Evolutionary conservation across 495 filamentous ascomycete species (phyloP), one percentile per base, ranked within the genome.

Genomic region (Lentithecium fluviatile): DNA sequence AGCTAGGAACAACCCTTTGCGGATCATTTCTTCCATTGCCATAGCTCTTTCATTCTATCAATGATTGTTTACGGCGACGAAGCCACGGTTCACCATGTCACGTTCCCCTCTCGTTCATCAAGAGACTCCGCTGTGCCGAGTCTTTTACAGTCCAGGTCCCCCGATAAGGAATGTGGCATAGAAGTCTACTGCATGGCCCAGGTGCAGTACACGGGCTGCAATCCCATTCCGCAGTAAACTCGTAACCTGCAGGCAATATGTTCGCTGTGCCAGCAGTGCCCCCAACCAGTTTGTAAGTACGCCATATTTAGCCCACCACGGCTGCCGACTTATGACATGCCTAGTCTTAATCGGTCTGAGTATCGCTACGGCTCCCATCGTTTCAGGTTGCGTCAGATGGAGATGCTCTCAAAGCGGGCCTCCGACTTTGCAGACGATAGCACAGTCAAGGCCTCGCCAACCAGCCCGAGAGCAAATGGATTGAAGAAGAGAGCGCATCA

Each of bases 341-440:
- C 26, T 46, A 59, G 56, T 23, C 34, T 59, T 45, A 45, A 51
- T 43, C 45, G 32, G 6, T 59, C 56, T 5, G 46, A 59, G 19
- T 51, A 42, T 25, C 23, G 21, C 32, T 45, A 43, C 56, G 56
- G 56, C 19, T 46, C 46, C 15, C 56, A 52, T 52, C 29, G 56
- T 59, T 59, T 59, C 56, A 59, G 17, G 56, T 52, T 59, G 56
- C 51, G 56, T 34, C 15, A n/a, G 21, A 59, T 59, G 56, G 56
- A 59, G 5, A 8, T 59, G 4, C 21, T 59, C 17, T 59, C 56
- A 1, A 40, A 46, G 26, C 23, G 48, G 34, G 51, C 56, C 3
- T 59, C 56, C 5, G 56, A 58, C 17, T 59, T 59, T 46, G 56
- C 36, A 8, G 47, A 59, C n/a, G 47, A 52, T 17, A 47, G 5